phyloP scores from a whole-genome alignment of 306 rosid genomes.

The Prunus salicina region DNA sequence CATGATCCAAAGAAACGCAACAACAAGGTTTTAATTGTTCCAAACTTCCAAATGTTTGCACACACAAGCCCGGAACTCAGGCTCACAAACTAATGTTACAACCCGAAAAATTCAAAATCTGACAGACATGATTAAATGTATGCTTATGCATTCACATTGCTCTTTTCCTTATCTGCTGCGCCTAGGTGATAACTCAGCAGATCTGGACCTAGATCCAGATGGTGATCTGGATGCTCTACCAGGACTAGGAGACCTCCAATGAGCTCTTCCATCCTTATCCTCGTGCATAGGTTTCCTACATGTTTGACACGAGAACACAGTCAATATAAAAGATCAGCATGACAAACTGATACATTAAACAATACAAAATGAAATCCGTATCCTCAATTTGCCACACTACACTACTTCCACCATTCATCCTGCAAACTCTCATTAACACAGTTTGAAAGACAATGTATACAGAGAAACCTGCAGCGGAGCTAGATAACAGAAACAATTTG shows the following conservation, averaged over 20 bases:
- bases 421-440: neutral
- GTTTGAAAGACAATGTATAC: neutral
- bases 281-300: conserved; percentile 66
- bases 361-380: neutral
- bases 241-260: conserved; percentile 64
- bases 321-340: neutral
- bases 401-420: neutral
- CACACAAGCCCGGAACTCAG: conserved; percentile 19
- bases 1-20: neutral
- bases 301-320: conserved; percentile 6
- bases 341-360: neutral
- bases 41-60: conserved; percentile 18
- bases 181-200: conserved; percentile 67
- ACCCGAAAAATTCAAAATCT: neutral
- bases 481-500: neutral
- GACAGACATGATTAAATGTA: neutral
- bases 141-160: neutral
- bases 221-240: conserved; percentile 78
- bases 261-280: conserved; percentile 52
- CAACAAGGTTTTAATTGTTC: neutral
- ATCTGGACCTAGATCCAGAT: conserved; percentile 74
- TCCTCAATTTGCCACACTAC: neutral
- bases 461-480: neutral
- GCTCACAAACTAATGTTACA: conserved; percentile 25
- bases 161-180: conserved; percentile 46